Percentiles rank a stretch among this genome's conserved stretches.
Conservation (phyloP, 805 yeast species). For the Candida suzukii region DNA sequence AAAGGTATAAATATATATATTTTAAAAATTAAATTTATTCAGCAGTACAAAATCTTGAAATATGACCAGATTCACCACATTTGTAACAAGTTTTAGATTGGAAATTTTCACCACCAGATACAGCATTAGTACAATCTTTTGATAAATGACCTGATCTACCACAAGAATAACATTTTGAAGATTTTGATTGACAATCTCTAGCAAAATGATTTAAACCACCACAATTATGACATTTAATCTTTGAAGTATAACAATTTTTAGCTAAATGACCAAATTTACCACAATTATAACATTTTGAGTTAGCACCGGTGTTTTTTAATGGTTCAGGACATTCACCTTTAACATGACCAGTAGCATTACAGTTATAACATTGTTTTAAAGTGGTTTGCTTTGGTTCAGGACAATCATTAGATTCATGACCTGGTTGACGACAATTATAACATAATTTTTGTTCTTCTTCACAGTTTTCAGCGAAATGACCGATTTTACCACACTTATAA, state of each 20-base stretch:
- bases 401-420: constrained; percentile 86
- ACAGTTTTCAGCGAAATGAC: constrained; percentile 87
- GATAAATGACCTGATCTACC: constrained; percentile 87
- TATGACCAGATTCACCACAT: constrained; percentile 79
- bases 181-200: constrained; percentile 62
- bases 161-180: constrained; percentile 83
- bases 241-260: constrained; percentile 50
- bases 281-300: constrained; percentile 76
- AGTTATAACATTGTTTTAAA: constrained; percentile 86
- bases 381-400: constrained; percentile 81
- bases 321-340: constrained; percentile 75
- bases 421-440: constrained; percentile 87
- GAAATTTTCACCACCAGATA: constrained; percentile 40
- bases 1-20: background rate
- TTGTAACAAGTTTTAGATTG: constrained; percentile 55
- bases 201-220: constrained; percentile 94
- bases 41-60: constrained; percentile 66
- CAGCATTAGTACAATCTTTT: constrained; percentile 62
- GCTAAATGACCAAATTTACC: constrained; percentile 77
- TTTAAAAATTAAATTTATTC: background rate
- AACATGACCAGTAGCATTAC: constrained; percentile 87
- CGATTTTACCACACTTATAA: constrained; percentile 88
- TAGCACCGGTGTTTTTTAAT: constrained; percentile 28
- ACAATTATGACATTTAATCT: constrained; percentile 75
- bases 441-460: constrained; percentile 78